phyloP scores from a whole-genome alignment of 208 protist genomes.

The Trypanosomatidae sp. region DNA sequence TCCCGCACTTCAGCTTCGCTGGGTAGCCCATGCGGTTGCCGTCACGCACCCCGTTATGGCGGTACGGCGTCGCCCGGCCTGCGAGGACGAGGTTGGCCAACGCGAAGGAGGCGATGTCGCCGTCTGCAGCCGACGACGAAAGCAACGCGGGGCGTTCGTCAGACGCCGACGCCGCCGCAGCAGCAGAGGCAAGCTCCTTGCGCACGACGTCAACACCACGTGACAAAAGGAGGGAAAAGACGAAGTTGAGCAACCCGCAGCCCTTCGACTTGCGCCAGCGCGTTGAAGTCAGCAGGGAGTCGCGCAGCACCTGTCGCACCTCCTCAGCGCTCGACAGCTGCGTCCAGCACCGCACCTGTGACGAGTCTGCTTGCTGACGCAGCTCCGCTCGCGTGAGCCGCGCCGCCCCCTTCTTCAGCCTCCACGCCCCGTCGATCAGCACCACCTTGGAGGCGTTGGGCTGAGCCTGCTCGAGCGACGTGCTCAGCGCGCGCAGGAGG shows the following conservation, averaged over 20 bases:
- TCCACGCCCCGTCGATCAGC: constrained; percentile 54
- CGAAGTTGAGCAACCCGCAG: constrained; percentile 65
- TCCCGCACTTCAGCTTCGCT: constrained; percentile 26
- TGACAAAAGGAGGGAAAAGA: constrained; percentile 67
- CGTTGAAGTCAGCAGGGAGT: constrained; percentile 29
- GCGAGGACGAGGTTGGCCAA: constrained; percentile 53
- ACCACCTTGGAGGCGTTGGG: constrained; percentile 47
- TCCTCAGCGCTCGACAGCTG: constrained; percentile 42
- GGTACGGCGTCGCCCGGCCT: constrained; percentile 29
- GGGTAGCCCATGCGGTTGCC: constrained; percentile 34
- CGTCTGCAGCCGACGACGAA: too few species aligned
- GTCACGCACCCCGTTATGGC: constrained; percentile 34
- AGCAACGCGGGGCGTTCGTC: too few species aligned
- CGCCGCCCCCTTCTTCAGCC: background rate
- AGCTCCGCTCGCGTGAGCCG: constrained; percentile 15
- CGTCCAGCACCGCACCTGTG: constrained; percentile 29
- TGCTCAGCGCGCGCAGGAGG: constrained; percentile 48
- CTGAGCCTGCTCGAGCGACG: constrained; percentile 59
- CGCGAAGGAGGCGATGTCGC: too few species aligned
- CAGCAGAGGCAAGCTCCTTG: constrained; percentile 32
- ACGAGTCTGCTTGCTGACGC: constrained; percentile 7
- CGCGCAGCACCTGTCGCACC: constrained; percentile 35
- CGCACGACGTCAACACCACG: constrained; percentile 40
- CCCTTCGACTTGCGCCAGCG: constrained; percentile 60
- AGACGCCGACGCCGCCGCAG: too few species aligned